Conservation (phyloP, 2,329 filamentous ascomycete genomes). For the Furcasterigmium furcatum region DNA sequence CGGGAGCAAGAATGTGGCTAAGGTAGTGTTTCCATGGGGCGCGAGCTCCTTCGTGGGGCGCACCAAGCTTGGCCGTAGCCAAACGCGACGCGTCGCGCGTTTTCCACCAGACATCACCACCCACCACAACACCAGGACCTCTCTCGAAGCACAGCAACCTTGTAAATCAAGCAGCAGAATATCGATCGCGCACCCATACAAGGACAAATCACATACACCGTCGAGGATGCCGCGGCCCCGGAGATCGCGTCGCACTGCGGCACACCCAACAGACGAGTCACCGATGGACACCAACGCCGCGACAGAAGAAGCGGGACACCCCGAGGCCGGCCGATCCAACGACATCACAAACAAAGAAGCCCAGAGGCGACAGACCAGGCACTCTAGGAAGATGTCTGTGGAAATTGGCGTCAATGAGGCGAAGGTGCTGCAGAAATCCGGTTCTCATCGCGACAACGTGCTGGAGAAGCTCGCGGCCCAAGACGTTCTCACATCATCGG, state of each 20-base stretch:
- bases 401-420: background rate
- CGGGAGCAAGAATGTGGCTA: too few species aligned
- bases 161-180: background rate
- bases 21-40: too few species aligned
- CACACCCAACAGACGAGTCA: conserved; percentile 11
- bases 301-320: conserved; percentile 2
- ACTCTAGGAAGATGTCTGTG: background rate
- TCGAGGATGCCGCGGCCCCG: conserved; percentile 29
- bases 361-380: conserved; percentile 3
- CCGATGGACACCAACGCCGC: conserved; percentile 4
- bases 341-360: conserved; percentile 10
- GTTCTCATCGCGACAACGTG: conserved; percentile 29
- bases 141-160: background rate
- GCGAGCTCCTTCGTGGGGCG: conserved; percentile 1
- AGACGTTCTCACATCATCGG: conserved; percentile 25
- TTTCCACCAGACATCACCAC: background rate
- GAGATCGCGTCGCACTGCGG: conserved; percentile 22
- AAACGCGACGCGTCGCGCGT: conserved; percentile 3
- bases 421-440: conserved; percentile 16
- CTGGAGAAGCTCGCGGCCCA: conserved; percentile 29
- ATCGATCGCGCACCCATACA: background rate
- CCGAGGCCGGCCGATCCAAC: conserved; percentile 4
- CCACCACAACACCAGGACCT: background rate
- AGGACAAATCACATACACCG: too few species aligned
- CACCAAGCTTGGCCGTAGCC: background rate